Conservation (phyloP, 768 basidiomycete species). For the Tephrocybe sp. region DNA sequence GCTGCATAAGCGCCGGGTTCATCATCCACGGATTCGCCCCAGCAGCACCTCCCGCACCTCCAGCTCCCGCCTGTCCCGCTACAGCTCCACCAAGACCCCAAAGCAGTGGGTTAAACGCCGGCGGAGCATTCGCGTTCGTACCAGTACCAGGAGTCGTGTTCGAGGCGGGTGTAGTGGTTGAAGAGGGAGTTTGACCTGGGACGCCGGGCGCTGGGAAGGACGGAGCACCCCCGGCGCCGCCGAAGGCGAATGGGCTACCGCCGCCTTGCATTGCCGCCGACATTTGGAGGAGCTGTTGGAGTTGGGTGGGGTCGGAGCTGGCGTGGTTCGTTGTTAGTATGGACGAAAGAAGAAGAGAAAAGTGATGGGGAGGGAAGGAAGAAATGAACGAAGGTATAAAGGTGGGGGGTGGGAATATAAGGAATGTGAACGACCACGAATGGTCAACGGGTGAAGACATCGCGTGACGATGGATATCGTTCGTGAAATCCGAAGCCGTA, state of each 20-base stretch:
- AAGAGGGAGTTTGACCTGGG: slow-evolving; percentile 46
- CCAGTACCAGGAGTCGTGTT: slow-evolving; percentile 24
- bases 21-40: slow-evolving; percentile 33
- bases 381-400: background rate
- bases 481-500: too few species aligned
- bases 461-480: too few species aligned
- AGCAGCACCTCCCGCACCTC: slow-evolving; percentile 5
- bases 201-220: background rate
- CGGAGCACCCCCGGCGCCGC: slow-evolving; percentile 11
- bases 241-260: slow-evolving; percentile 19
- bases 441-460: too few species aligned
- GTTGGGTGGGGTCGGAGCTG: slow-evolving; percentile 73
- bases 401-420: background rate
- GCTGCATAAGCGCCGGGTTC: slow-evolving; percentile 45
- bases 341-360: background rate
- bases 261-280: slow-evolving; percentile 49
- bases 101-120: slow-evolving; percentile 22
- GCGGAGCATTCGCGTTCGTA: slow-evolving; percentile 15
- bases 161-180: slow-evolving; percentile 21
- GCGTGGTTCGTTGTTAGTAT: too few species aligned
- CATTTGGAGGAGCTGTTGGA: slow-evolving; percentile 79
- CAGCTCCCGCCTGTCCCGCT: slow-evolving; percentile 10
- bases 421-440: background rate
- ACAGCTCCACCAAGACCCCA: background rate
- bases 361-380: background rate